phyloP scores from a whole-genome alignment of 768 basidiomycete species.

The Suillus occidentalis region DNA sequence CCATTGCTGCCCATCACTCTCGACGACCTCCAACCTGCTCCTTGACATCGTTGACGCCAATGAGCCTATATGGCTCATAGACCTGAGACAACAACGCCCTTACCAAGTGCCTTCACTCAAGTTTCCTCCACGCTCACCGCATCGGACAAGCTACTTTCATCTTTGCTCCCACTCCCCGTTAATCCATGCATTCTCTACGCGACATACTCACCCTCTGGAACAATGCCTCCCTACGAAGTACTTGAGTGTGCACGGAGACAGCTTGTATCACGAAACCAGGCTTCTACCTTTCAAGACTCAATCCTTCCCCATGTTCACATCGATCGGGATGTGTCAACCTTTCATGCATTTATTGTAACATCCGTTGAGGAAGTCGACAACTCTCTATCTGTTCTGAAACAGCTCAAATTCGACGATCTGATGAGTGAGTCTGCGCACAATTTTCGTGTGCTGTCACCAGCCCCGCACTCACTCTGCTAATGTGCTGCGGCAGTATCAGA shows the following conservation, averaged over 20 bases:
- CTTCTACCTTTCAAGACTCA: conserved; percentile 45
- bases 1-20: conserved; percentile 1
- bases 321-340: conserved; percentile 39
- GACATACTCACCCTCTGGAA: conserved; percentile 39
- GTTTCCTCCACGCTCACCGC: conserved; percentile 33
- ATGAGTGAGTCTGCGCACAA: conserved; percentile 41
- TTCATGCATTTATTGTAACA: conserved; percentile 61
- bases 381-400: conserved; percentile 34
- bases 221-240: conserved; percentile 34
- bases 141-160: conserved; percentile 45
- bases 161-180: conserved; percentile 45
- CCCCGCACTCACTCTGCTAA: background rate
- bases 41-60: background rate
- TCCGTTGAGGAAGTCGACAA: conserved; percentile 33
- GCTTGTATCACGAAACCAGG: conserved; percentile 40
- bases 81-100: conserved; percentile 20
- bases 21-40: background rate
- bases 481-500: conserved; percentile 38
- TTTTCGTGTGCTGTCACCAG: conserved; percentile 9
- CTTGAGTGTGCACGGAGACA: conserved; percentile 58
- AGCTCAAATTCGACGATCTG: conserved; percentile 50
- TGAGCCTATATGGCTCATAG: conserved; percentile 30
- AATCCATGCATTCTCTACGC: conserved; percentile 45
- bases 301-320: conserved; percentile 53
- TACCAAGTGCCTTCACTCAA: conserved; percentile 18